Evolutionary conservation across 202 grass and related monocot genomes (phyloP).

Genomic region (Tripidium arundinaceum): DNA sequence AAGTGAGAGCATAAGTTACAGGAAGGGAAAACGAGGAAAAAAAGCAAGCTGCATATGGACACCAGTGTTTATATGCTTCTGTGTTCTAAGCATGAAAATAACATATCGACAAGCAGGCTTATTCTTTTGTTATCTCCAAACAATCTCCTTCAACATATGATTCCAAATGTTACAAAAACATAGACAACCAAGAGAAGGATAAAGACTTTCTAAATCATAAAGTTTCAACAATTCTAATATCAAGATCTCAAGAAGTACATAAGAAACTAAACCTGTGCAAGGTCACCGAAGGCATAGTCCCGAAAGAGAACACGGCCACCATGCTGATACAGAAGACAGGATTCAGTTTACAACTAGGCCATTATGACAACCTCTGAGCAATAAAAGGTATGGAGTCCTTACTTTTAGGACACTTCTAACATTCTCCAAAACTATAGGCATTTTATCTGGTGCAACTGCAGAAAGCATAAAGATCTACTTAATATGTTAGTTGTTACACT

Average conservation of each 20-base stretch:
- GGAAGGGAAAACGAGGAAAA: neutral
- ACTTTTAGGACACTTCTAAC: constrained; percentile 67
- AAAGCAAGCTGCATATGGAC: neutral
- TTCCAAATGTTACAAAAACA: neutral
- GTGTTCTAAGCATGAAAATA: neutral
- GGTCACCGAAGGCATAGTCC: constrained; percentile 85
- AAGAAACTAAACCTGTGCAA: constrained; percentile 70
- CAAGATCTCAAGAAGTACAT: neutral
- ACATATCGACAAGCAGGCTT: neutral
- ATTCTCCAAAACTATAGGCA: constrained; percentile 71
- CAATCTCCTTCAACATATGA: neutral
- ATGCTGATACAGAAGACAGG: constrained; percentile 44
- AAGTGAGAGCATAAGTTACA: neutral
- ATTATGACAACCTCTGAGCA: neutral
- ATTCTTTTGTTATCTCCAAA: constrained; percentile 3
- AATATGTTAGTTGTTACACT: constrained; percentile 72
- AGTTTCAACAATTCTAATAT: constrained; percentile 13
- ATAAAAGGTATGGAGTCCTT: constrained; percentile 36
- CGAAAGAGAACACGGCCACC: constrained; percentile 80
- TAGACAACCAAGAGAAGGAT: neutral
- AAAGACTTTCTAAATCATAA: neutral
- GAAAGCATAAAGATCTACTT: constrained; percentile 97
- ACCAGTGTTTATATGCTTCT: neutral
- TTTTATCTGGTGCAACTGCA: constrained; percentile 97
- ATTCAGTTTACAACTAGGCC: constrained; percentile 13